Evolutionary conservation across 1,284 basidiomycete genomes (phyloP), one percentile per base, ranked within the genome.

Genomic region (Anthracocystis walkeri): DNA sequence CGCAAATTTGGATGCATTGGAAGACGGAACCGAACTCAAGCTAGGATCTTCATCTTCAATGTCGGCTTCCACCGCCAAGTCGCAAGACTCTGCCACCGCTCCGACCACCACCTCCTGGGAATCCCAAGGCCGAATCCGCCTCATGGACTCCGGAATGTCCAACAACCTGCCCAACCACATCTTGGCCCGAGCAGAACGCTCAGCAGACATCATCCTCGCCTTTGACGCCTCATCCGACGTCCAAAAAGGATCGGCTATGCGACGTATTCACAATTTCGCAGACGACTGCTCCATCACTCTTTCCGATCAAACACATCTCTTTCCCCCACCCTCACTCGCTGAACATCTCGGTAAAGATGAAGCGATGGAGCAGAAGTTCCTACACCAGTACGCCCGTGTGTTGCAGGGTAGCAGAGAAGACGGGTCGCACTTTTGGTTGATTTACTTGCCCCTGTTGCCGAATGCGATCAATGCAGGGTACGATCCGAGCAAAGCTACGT

Each of bases 141-240:
- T 84, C 10, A 82, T 84, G 80, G 82, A 83, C 57, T 68, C 75
- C 5, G 82, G 82, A 12, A 74, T 82, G 58, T 81, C 80, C 41
- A 84, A 84, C 79, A 84, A 83, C 55, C 69, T 83, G n/a, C 82
- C 82, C 33, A 82, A 74, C 55, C 82, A 84, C 63, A 61, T 84
- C 5, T 67, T 84, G 21, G 71, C 76, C 7, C 73, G 76, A 21
- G 52, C 49, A 4, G 60, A 73, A 60, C 68, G 82, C 29, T 29
- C 58, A 4, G 81, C 80, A 1, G 81, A 84, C 58, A 69, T 84
- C 58, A 71, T 84, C 60, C 57, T 83, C 44, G 73, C 80, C 21
- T 82, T 84, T n/a, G 82, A 84, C 62, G 73, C 82, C n/a, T 83
- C 81, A 1, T 83, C 81, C 4, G 81, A 84, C 58, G 80, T 83